These are phyloP conservation scores for Trypanosoma cruzi DNA, from an alignment of 208 protist genomes.

Conservation along the genomic window DNA sequence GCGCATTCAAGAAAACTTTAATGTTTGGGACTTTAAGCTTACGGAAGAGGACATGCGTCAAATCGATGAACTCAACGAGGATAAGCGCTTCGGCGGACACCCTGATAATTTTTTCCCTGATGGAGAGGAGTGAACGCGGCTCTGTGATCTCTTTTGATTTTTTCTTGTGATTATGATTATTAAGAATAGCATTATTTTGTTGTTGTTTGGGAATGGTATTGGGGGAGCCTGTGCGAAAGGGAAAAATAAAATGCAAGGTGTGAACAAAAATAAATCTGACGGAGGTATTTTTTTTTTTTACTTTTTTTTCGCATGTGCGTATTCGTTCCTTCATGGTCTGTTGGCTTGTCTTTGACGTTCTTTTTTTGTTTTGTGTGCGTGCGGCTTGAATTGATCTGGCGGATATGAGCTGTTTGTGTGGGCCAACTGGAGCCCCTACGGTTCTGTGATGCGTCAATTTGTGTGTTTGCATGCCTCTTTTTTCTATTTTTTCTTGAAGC, in stretches of 20 bases:
- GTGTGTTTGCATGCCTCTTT: conserved; percentile 6
- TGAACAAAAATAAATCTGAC: too few species aligned
- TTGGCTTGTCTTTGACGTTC: too few species aligned
- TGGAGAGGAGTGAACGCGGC: conserved; percentile 6
- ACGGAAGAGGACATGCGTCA: conserved; percentile 60
- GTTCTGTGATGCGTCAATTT: background rate
- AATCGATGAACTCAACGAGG: conserved; percentile 52
- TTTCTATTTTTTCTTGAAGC: conserved; percentile 11
- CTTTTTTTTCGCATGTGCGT: too few species aligned
- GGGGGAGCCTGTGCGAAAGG: too few species aligned
- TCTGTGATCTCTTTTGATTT: conserved; percentile 16
- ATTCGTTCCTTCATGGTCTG: too few species aligned
- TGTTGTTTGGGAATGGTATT: background rate
- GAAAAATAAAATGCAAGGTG: background rate
- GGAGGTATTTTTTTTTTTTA: too few species aligned
- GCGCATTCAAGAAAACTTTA: conserved; percentile 90
- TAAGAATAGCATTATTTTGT: background rate
- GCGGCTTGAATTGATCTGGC: too few species aligned
- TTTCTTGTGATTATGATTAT: background rate
- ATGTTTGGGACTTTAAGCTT: conserved; percentile 89
- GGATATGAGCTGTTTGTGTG: background rate
- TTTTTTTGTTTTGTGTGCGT: too few species aligned
- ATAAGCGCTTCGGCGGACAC: conserved; percentile 45
- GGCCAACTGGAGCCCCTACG: background rate
- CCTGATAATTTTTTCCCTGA: conserved; percentile 53